Conservation (phyloP, 306 rosid species). For the Citrullus mucosospermus region DNA sequence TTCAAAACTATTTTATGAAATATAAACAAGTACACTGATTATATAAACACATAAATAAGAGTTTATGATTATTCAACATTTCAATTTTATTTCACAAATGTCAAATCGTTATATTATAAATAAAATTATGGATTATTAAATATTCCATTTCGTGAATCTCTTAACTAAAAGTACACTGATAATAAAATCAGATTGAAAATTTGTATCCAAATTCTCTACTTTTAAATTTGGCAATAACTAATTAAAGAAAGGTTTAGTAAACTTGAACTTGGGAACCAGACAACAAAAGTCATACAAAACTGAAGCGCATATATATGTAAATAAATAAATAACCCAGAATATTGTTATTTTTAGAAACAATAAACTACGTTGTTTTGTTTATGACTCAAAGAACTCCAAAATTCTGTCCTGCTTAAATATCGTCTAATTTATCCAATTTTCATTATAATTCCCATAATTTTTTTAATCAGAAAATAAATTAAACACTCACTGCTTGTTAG, state of each 20-base stretch:
- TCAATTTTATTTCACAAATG: not conserved
- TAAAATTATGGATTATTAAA: not conserved
- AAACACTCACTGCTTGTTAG: constrained; percentile 45
- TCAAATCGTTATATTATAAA: not conserved
- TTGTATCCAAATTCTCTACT: not conserved
- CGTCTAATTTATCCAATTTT: not conserved
- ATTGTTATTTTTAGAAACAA: not conserved
- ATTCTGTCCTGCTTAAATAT: not conserved
- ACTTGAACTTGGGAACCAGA: not conserved
- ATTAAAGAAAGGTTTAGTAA: not conserved
- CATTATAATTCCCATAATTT: not conserved
- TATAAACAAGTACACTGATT: too few species aligned
- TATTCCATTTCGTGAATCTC: too few species aligned
- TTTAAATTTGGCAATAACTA: not conserved
- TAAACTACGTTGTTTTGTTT: not conserved
- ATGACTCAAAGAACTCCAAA: not conserved
- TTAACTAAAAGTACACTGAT: not conserved
- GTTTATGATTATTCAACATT: not conserved
- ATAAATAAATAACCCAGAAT: not conserved
- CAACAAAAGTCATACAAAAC: not conserved
- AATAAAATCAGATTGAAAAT: not conserved
- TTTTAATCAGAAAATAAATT: not conserved
- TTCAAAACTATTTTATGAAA: too few species aligned
- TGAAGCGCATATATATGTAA: not conserved
- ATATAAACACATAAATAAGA: not conserved